These are phyloP conservation scores for Wickerhamiella galacta DNA, from an alignment of 805 yeast genomes.

Conservation along the genomic window DNA sequence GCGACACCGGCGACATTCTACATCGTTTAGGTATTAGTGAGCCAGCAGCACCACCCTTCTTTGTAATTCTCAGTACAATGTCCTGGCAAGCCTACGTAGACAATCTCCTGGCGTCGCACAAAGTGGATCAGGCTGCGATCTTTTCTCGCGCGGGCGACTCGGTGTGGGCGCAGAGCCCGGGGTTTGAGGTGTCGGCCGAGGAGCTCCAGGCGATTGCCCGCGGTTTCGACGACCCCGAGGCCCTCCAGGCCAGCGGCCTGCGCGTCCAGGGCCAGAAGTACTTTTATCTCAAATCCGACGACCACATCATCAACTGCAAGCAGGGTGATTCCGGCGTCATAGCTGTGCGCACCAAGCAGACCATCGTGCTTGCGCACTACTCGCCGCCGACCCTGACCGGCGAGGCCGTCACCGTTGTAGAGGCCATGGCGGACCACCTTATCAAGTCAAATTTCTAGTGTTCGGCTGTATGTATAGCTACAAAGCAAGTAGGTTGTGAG, in stretches of 20 bases:
- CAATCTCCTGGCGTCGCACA: slow-evolving; percentile 72
- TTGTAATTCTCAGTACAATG: no score
- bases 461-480: no score
- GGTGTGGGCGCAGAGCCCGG: slow-evolving; percentile 76
- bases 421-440: slow-evolving; percentile 87
- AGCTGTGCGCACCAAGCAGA: slow-evolving; percentile 86
- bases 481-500: no score
- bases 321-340: slow-evolving; percentile 74
- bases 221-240: slow-evolving; percentile 67
- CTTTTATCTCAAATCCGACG: slow-evolving; percentile 77
- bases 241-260: slow-evolving; percentile 71
- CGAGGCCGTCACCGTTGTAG: slow-evolving; percentile 88
- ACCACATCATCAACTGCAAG: slow-evolving; percentile 85
- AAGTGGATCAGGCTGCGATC: slow-evolving; percentile 81
- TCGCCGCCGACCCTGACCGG: slow-evolving; percentile 73
- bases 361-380: slow-evolving; percentile 85
- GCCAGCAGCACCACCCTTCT: no score
- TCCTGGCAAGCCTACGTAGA: slow-evolving; percentile 73
- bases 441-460: slow-evolving; percentile 1
- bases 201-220: slow-evolving; percentile 61
- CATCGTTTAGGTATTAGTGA: no score
- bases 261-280: slow-evolving; percentile 76
- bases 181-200: slow-evolving; percentile 41
- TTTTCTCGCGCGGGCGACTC: slow-evolving; percentile 92
- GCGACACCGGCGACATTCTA: no score